A percentile compares a stretch with the other conserved stretches of the same genome.
Evolutionary conservation across 495 filamentous ascomycete species (phyloP).

Genomic region (Lentithecium fluviatile): DNA sequence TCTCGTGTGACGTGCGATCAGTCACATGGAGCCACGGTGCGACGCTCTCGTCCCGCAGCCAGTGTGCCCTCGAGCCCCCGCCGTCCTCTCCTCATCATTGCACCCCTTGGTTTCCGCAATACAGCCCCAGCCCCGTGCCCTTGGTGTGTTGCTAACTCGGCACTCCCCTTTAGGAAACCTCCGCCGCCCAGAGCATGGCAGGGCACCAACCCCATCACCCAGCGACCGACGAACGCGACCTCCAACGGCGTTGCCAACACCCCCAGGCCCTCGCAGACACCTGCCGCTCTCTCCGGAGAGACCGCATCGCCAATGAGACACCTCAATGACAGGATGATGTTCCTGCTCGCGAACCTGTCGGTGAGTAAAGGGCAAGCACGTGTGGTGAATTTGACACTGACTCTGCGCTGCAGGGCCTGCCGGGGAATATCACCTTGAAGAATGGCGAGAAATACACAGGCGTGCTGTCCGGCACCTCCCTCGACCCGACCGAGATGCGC

Average conservation of each 20-base stretch:
- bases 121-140: not conserved
- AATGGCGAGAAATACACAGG: slow-evolving; percentile 73
- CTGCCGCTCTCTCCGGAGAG: slow-evolving; percentile 46
- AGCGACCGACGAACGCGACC: slow-evolving; percentile 51
- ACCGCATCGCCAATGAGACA: slow-evolving; percentile 60
- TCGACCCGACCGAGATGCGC: slow-evolving; percentile 58
- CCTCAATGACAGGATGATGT: slow-evolving; percentile 64
- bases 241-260: slow-evolving; percentile 55
- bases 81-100: not conserved
- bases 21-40: slow-evolving; percentile 35
- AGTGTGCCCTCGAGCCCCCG: not conserved
- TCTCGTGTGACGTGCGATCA: slow-evolving; percentile 34
- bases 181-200: slow-evolving; percentile 62
- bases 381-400: not conserved
- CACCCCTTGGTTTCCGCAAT: not conserved
- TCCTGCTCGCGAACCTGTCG: slow-evolving; percentile 60
- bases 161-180: slow-evolving; percentile 41
- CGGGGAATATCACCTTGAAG: slow-evolving; percentile 64
- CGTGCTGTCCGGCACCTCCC: slow-evolving; percentile 60
- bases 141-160: slow-evolving; percentile 19
- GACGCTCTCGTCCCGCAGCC: slow-evolving; percentile 10
- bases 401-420: slow-evolving; percentile 58
- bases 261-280: slow-evolving; percentile 34
- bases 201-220: slow-evolving; percentile 65
- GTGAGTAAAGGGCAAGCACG: slow-evolving; percentile 50